A percentile compares a stretch with the other conserved stretches of the same genome.
Evolutionary conservation across 2,329 filamentous ascomycete genomes (phyloP).

Genomic region (Shiraia bambusicola): DNA sequence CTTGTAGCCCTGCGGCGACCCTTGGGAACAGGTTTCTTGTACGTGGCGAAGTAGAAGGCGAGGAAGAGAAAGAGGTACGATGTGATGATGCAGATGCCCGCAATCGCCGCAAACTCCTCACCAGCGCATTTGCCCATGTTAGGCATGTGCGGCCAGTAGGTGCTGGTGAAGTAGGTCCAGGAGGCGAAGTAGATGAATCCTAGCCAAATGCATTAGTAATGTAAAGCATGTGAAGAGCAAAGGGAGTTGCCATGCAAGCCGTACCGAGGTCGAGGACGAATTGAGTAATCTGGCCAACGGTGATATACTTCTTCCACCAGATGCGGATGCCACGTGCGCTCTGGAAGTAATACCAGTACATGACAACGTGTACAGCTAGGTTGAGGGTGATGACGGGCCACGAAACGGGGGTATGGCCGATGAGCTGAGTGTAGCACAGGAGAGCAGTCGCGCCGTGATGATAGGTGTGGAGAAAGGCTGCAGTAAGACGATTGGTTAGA

Average conservation of each 20-base stretch:
- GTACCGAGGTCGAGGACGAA: constrained; percentile 95
- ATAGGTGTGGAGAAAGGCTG: constrained; percentile 95
- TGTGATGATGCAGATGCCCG: constrained; percentile 87
- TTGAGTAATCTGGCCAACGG: constrained; percentile 92
- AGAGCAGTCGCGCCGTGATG: constrained; percentile 96
- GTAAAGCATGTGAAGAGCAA: constrained; percentile 2
- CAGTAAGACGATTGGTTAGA: constrained; percentile 19
- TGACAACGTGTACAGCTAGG: constrained; percentile 91
- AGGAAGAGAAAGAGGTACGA: constrained; percentile 98
- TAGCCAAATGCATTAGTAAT: constrained; percentile 42
- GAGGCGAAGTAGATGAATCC: constrained; percentile 98
- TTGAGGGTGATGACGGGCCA: constrained; percentile 95
- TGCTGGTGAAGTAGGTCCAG: constrained; percentile 96
- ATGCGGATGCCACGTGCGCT: constrained; percentile 91
- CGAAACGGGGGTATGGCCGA: constrained; percentile 88
- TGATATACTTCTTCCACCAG: constrained; percentile 99
- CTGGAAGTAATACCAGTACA: constrained; percentile 99
- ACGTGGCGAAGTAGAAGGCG: constrained; percentile 96
- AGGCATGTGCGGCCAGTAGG: constrained; percentile 83
- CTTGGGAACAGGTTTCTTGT: constrained; percentile 82
- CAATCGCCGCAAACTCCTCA: constrained; percentile 93
- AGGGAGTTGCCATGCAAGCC: constrained; percentile 32
- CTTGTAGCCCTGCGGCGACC: constrained; percentile 75
- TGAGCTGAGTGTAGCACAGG: constrained; percentile 95
- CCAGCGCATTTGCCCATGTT: constrained; percentile 85